Evolutionary conservation across 805 yeast species (phyloP).

Genomic region (Nadsonia fulvescens): DNA sequence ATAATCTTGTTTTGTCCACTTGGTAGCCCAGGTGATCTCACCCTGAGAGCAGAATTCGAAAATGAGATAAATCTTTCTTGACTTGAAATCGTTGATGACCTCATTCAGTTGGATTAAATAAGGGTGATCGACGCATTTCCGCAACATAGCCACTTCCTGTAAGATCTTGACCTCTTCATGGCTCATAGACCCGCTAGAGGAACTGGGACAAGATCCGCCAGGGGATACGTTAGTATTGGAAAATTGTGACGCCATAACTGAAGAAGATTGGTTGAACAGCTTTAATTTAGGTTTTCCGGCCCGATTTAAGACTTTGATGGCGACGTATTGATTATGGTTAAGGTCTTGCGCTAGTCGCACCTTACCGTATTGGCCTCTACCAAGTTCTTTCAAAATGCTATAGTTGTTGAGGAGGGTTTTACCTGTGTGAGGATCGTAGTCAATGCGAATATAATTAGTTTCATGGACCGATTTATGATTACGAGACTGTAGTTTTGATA

Average conservation of each 20-base stretch:
- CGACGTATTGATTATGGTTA: slow-evolving; percentile 43
- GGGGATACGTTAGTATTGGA: no score
- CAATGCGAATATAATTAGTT: slow-evolving; percentile 59
- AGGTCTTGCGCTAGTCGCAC: slow-evolving; percentile 78
- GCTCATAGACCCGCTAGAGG: background rate
- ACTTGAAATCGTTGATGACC: slow-evolving; percentile 70
- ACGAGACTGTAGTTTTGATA: no score
- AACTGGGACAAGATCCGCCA: no score
- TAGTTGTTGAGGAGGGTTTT: slow-evolving; percentile 75
- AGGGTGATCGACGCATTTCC: slow-evolving; percentile 66
- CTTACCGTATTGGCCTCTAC: slow-evolving; percentile 97
- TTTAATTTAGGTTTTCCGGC: slow-evolving; percentile 38
- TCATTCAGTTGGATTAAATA: slow-evolving; percentile 77
- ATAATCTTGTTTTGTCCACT: no score
- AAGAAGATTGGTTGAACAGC: slow-evolving; percentile 19
- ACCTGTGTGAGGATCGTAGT: slow-evolving; percentile 74
- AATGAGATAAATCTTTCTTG: slow-evolving; percentile 76
- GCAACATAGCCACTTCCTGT: slow-evolving; percentile 84
- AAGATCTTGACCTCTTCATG: slow-evolving; percentile 55
- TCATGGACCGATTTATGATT: slow-evolving; percentile 73
- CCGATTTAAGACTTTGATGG: slow-evolving; percentile 82
- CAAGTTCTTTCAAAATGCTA: slow-evolving; percentile 73
- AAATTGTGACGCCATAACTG: no score
- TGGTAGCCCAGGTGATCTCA: slow-evolving; percentile 35
- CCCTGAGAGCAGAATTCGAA: slow-evolving; percentile 82